Percentiles rank a stretch among this genome's conserved stretches.
phyloP scores from a whole-genome alignment of 2,329 filamentous ascomycete genomes.

The Falciphora oryzae region DNA sequence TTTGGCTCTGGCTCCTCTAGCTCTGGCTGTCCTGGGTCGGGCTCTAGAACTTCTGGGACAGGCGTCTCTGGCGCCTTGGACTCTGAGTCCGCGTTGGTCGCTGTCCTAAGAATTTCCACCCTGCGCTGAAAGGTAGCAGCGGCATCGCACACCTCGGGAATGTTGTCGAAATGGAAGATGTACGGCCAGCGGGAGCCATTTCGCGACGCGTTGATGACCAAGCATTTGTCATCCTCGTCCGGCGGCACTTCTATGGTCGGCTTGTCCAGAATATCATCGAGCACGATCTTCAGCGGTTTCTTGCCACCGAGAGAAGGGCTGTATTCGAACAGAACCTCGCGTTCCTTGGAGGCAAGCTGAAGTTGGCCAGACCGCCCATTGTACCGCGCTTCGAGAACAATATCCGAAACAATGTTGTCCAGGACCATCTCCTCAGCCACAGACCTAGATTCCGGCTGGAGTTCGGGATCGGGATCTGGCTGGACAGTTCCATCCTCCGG shows the following conservation, averaged over 20 bases:
- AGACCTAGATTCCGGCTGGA: background rate
- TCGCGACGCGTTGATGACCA: constrained; percentile 17
- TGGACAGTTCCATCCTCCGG: background rate
- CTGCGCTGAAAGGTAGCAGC: constrained; percentile 14
- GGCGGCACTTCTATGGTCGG: constrained; percentile 19
- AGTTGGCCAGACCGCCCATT: constrained; percentile 19
- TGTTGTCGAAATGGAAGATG: constrained; percentile 19
- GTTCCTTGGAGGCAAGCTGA: constrained; percentile 11
- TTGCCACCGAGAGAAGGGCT: constrained; percentile 12
- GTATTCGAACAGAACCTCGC: constrained; percentile 17
- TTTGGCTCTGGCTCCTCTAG: constrained; percentile 12
- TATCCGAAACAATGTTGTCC: background rate
- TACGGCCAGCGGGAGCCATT: constrained; percentile 14
- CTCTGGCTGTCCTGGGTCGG: background rate
- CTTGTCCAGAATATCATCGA: constrained; percentile 16
- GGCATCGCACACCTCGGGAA: constrained; percentile 10
- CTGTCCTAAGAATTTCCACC: constrained; percentile 7
- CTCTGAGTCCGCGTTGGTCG: background rate
- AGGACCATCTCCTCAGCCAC: background rate
- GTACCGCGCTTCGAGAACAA: constrained; percentile 10
- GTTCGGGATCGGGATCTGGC: background rate
- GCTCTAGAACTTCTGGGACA: background rate
- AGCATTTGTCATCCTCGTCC: constrained; percentile 17
- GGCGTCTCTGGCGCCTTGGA: background rate
- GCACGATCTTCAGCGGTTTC: constrained; percentile 19